Evolutionary conservation across 768 basidiomycete species (phyloP).

Genomic region (Xerocomellus intermedius): DNA sequence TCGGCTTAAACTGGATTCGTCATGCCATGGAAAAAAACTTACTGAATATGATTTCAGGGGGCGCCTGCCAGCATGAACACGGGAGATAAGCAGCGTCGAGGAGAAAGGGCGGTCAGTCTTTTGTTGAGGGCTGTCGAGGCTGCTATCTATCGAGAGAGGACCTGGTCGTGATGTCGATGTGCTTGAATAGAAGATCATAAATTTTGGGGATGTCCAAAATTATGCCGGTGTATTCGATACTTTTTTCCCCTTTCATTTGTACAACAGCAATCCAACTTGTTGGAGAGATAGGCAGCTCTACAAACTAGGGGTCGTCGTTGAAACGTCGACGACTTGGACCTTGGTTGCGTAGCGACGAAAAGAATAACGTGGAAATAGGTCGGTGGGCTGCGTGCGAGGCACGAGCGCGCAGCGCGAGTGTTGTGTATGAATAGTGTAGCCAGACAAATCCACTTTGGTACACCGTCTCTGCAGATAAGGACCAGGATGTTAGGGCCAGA

Average conservation of each 20-base stretch:
- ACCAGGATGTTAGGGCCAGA: no score
- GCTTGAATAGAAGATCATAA: background rate
- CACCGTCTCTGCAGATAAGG: no score
- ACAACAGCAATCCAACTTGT: slow-evolving; percentile 2
- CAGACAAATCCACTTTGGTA: no score
- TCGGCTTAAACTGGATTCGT: background rate
- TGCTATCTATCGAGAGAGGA: background rate
- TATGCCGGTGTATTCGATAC: slow-evolving; percentile 23
- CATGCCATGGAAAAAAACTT: background rate
- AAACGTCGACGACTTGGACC: no score
- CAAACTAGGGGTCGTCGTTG: no score
- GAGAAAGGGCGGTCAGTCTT: background rate
- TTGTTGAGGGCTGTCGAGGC: background rate
- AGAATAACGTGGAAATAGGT: no score
- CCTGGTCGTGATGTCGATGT: background rate
- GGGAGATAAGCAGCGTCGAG: slow-evolving; percentile 28
- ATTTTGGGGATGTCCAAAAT: background rate
- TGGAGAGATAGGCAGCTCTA: background rate
- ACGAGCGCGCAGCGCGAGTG: no score
- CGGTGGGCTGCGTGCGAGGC: no score
- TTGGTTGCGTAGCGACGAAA: no score
- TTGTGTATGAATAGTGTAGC: no score
- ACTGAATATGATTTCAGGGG: slow-evolving; percentile 5
- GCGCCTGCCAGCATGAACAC: slow-evolving; percentile 9
- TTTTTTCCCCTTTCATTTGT: slow-evolving; percentile 17